A percentile compares a stretch with the other conserved stretches of the same genome.
phyloP scores from a whole-genome alignment of 1,284 basidiomycete species.

The Cutaneotrichosporon dermatis region DNA sequence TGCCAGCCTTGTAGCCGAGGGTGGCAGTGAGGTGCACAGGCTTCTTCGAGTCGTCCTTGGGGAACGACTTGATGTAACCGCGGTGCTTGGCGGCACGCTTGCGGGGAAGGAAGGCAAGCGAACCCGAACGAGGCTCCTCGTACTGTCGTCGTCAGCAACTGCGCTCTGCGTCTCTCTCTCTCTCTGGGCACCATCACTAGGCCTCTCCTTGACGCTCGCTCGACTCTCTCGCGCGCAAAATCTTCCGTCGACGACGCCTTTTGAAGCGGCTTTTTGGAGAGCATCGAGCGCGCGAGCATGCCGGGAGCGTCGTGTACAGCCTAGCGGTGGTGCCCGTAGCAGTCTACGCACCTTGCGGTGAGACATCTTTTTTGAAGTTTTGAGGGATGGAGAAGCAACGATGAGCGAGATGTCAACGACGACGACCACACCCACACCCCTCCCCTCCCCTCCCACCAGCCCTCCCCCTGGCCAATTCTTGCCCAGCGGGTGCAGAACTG shows the following conservation, averaged over 20 bases:
- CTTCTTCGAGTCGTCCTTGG: conserved; percentile 99
- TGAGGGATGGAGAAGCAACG: conserved; percentile 18
- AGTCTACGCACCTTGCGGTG: conserved; percentile 40
- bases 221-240: neutral
- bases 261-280: neutral
- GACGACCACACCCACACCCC: neutral
- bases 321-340: neutral
- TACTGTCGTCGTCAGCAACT: conserved; percentile 55
- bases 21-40: conserved; percentile 97
- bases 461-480: neutral
- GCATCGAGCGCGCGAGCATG: neutral
- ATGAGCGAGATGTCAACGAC: neutral
- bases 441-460: neutral
- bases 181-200: neutral
- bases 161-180: neutral
- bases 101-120: conserved; percentile 73
- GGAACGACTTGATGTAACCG: conserved; percentile 98
- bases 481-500: no score
- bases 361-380: conserved; percentile 37
- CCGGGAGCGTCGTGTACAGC: neutral
- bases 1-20: conserved; percentile 99
- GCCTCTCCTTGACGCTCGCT: neutral
- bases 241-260: neutral
- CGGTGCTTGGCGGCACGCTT: conserved; percentile 94
- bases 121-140: conserved; percentile 92